Percentiles rank a stretch among this genome's conserved stretches.
Conservation (phyloP, 768 basidiomycete genomes). For the Pisolithus tinctorius region DNA sequence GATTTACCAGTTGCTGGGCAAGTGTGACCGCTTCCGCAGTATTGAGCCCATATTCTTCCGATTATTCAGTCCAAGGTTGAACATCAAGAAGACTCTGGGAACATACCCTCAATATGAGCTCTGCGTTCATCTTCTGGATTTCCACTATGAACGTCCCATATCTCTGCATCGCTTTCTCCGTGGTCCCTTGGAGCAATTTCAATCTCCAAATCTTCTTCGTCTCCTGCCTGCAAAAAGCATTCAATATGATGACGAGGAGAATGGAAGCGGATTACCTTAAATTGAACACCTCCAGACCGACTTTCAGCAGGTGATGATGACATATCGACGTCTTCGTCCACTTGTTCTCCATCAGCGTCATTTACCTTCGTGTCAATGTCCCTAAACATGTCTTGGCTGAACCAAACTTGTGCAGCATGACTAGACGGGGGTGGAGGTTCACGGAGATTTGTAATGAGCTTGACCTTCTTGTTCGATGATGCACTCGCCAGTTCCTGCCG, state of each 20-base stretch:
- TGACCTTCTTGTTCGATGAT: constrained; percentile 40
- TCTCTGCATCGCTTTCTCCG: constrained; percentile 50
- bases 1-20: constrained; percentile 87
- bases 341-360: constrained; percentile 21
- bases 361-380: constrained; percentile 33
- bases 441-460: constrained; percentile 45
- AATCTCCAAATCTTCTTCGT: constrained; percentile 57
- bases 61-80: constrained; percentile 3
- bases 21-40: constrained; percentile 90
- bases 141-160: constrained; percentile 80
- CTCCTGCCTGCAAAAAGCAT: constrained; percentile 13
- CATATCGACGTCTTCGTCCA: constrained; percentile 15
- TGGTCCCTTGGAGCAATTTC: constrained; percentile 64
- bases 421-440: constrained; percentile 30
- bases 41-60: constrained; percentile 67
- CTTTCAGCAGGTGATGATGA: constrained; percentile 24
- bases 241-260: constrained; percentile 3
- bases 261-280: constrained; percentile 17
- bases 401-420: constrained; percentile 83
- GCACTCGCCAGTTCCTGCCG: constrained; percentile 20
- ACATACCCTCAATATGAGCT: constrained; percentile 61
- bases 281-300: constrained; percentile 23
- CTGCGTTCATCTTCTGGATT: constrained; percentile 65
- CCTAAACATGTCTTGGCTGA: constrained; percentile 86
- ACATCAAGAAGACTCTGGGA: background rate